Evolutionary conservation across 441 rosid species (phyloP).

Genomic region (Francoa sonchifolia): DNA sequence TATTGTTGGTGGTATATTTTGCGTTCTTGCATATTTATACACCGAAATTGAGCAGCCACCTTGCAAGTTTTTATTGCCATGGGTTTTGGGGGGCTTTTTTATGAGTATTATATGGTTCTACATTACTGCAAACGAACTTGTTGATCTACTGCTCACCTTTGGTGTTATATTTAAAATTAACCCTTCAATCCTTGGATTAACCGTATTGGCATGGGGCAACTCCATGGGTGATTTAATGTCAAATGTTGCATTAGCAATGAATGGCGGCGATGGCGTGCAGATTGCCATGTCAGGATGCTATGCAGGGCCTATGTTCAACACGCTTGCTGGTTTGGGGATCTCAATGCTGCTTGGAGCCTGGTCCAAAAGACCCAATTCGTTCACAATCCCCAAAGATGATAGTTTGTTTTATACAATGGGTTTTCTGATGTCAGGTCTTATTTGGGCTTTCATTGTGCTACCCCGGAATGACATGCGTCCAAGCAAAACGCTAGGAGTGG

Average conservation of each 20-base stretch:
- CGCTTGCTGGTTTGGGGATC: slow-evolving; percentile 24
- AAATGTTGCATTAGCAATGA: slow-evolving; percentile 22
- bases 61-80: slow-evolving; percentile 14
- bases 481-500: slow-evolving; percentile 19
- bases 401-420: slow-evolving; percentile 22
- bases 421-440: slow-evolving; percentile 18
- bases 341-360: slow-evolving; percentile 24
- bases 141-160: slow-evolving; percentile 22
- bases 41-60: slow-evolving; percentile 24
- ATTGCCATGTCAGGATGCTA: slow-evolving; percentile 35
- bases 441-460: slow-evolving; percentile 24
- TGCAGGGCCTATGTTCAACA: slow-evolving; percentile 31
- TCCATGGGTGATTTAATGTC: slow-evolving; percentile 32
- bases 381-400: slow-evolving; percentile 10
- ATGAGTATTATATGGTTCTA: slow-evolving; percentile 31
- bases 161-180: slow-evolving; percentile 22
- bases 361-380: slow-evolving; percentile 16
- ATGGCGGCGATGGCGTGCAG: slow-evolving; percentile 22
- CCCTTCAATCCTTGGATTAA: slow-evolving; percentile 25
- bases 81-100: slow-evolving; percentile 28
- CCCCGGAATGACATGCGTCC: slow-evolving; percentile 20
- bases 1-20: slow-evolving; percentile 13
- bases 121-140: slow-evolving; percentile 26
- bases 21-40: slow-evolving; percentile 17
- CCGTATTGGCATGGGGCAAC: slow-evolving; percentile 31